Evolutionary conservation across 2,329 filamentous ascomycete species (phyloP), one percentile per base, ranked within the genome.

Genomic region (Colletotrichum aenigma): DNA sequence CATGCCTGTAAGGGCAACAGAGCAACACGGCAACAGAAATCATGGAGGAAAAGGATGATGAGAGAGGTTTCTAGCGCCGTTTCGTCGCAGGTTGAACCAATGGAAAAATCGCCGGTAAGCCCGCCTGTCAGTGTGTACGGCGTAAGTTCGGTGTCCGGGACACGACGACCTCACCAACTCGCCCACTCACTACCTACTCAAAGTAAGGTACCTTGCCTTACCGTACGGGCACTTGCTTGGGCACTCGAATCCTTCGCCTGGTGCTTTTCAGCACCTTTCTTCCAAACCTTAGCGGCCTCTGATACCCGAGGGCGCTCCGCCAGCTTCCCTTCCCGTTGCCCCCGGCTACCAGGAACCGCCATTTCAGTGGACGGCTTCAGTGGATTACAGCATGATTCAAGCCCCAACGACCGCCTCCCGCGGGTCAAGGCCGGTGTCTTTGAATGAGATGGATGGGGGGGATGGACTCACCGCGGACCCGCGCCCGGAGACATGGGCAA

Each of bases 51-150:
- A 52, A 52, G 43, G 43, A 28, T n/a, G 15, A 52, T 48, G n/a
- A 26, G 34, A 24, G 48, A 36, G 32, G 64, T 36, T 30, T 66
- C 43, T 64, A 64, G 69, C 56, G 69, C n/a, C 38, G 16, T 75
- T 26, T 24, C 24, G 32, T 68, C 56, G 69, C 48, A 62, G 67
- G 69, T 7, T 73, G 73, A 61, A 34, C 62, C 72, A 62, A 56
- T 75, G 24, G 52, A 28, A 71, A 72, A 62, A 61, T 66, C 48
- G 60, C 67, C 71, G 52, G 60, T 61, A 30, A 74, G 48, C 36
- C 67, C 56, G 21, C 21, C 67, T 32, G 34, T 62, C 36, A 52
- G n/a, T 52, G 36, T 71, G 52, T 26, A 18, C 56, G 43, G 66
- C 28, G 16, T 36, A 13, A 60, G 34, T 32, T 24, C 52, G 36